Base-by-base conservation (phyloP, 1,284 basidiomycete species). In the Somion occarium region DNA sequence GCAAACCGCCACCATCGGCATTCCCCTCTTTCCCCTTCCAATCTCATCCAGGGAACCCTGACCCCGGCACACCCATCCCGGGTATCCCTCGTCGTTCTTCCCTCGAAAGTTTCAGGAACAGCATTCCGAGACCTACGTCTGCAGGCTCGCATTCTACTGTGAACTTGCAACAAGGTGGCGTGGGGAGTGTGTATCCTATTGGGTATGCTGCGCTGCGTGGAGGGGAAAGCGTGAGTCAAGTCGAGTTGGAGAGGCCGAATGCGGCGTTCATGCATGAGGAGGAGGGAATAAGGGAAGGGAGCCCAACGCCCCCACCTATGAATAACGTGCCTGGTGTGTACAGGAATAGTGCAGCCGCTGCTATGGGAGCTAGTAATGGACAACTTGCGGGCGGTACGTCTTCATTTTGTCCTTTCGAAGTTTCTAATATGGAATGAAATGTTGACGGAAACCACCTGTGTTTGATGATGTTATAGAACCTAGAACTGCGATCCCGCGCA, bases 41-140 rank as follows among this genome's bases (percentile, higher is more conserved):
- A 60, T 73, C 75, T 0, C 74, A 84, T 59, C 71, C 76, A 1
- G 81, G 83, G 9, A 84, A 83, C 60, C 78, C 82, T 1, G 83
- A 85, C 57, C 76, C 69, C 11, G 64, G 68, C 44, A 66, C 62
- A 23, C 72, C 69, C 39, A 64, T 77, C 52, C 77, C 76, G 2
- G 71, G 69, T 20, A 45, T 67, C 13, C 56, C 64, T 5, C 64
- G 69, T 3, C 70, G 59, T 43, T 53, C 64, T 3, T 69, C 67
- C 23, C 58, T 61, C 3, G 71, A 76, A 13, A 70, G 66, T 45
- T 59, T 72, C 15, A 44, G 37, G 46, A 48, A 43, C 22, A 22
- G 19, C n/a, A 19, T 13, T 26, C n/a, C 27, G 9, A 34, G 24
- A n/a, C 26, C 39, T 9, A 9, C 39, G 39, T 41, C 39, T 19